These are phyloP conservation scores for Ambrosia artemisiifolia DNA, from an alignment of 129 eudicot genomes.

Conservation along the genomic window DNA sequence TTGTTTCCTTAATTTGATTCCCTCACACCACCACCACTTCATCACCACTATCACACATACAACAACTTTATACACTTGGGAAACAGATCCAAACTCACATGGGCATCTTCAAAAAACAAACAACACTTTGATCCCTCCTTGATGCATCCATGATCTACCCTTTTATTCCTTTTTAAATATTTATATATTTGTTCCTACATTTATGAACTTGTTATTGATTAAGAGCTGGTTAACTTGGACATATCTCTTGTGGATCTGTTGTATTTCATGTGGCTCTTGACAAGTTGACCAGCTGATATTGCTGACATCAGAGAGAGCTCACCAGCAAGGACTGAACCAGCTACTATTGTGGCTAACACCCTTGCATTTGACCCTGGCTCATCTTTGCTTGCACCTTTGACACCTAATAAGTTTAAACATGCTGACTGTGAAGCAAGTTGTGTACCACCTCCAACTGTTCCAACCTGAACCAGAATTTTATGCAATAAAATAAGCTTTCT, in stretches of 20 bases:
- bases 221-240: slow-evolving; percentile 30
- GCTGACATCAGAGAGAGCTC: slow-evolving; percentile 80
- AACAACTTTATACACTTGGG: slow-evolving; percentile 30
- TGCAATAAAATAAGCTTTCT: background rate
- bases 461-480: slow-evolving; percentile 44
- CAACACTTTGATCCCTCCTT: background rate
- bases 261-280: slow-evolving; percentile 75
- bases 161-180: background rate
- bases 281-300: slow-evolving; percentile 72
- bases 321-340: slow-evolving; percentile 78
- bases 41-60: slow-evolving; percentile 13
- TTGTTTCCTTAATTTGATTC: slow-evolving; percentile 18
- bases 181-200: background rate
- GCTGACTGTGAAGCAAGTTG: slow-evolving; percentile 79
- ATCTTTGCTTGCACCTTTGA: slow-evolving; percentile 64
- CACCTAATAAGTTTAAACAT: slow-evolving; percentile 70
- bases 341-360: slow-evolving; percentile 59
- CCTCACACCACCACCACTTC: slow-evolving; percentile 4
- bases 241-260: slow-evolving; percentile 61
- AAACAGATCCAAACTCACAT: slow-evolving; percentile 36
- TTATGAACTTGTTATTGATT: too few relatives aligned
- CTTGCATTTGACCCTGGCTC: slow-evolving; percentile 65
- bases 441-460: slow-evolving; percentile 79
- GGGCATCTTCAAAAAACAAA: slow-evolving; percentile 23
- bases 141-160: background rate